Conservation (phyloP, 176 grass and related monocot genomes). For the Eremochloa ophiuroides region DNA sequence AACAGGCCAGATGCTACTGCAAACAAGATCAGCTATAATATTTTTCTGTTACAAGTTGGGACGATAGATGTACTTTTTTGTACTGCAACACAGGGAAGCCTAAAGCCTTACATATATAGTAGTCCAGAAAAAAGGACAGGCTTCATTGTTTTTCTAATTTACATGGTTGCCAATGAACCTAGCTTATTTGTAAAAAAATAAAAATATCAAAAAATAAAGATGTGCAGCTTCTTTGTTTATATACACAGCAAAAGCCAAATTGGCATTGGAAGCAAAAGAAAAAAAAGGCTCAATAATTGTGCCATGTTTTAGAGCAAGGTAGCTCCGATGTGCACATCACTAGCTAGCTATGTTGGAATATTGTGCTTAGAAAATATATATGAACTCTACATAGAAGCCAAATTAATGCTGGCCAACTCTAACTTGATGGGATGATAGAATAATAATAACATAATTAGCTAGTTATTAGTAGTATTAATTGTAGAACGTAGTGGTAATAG, state of each 20-base stretch:
- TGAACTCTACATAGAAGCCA: background rate
- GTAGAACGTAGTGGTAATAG: background rate
- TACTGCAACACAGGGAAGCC: background rate
- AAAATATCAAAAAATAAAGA: background rate
- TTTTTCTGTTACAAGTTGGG: background rate
- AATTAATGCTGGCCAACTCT: background rate
- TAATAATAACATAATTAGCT: too few relatives aligned
- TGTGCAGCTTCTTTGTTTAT: background rate
- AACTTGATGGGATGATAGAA: too few relatives aligned
- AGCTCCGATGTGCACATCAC: conserved; percentile 33
- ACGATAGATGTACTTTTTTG: background rate
- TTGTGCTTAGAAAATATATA: too few relatives aligned
- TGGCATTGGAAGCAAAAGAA: background rate
- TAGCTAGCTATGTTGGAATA: too few relatives aligned
- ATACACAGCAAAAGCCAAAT: conserved; percentile 6
- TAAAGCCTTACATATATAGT: background rate
- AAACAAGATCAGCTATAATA: background rate
- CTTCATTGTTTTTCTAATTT: background rate
- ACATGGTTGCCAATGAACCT: background rate
- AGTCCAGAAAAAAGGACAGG: background rate
- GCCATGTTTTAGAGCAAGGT: background rate
- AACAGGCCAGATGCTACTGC: background rate
- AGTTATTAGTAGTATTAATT: too few relatives aligned
- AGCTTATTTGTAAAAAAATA: background rate
- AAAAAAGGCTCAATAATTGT: conserved; percentile 14